phyloP scores from a whole-genome alignment of 768 basidiomycete genomes.

The Naganishia onofrii region DNA sequence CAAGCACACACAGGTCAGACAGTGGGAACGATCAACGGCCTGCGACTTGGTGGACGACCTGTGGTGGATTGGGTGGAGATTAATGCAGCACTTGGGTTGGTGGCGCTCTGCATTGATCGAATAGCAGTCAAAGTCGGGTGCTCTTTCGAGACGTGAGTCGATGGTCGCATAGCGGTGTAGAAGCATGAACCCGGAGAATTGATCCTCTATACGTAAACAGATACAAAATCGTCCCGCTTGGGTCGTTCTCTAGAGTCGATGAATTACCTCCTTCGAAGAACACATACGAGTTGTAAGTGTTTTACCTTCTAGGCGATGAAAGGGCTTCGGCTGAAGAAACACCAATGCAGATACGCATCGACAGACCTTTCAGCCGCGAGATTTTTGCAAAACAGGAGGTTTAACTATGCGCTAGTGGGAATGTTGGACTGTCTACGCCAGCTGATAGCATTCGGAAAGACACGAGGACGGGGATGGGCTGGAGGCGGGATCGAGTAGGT shows the following conservation, averaged over 20 bases:
- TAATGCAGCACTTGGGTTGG: conserved; percentile 98
- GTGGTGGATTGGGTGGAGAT: conserved; percentile 98
- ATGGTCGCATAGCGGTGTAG: background rate
- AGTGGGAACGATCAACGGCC: conserved; percentile 93
- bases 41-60: conserved; percentile 77
- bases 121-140: conserved; percentile 88
- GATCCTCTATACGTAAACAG: conserved; percentile 53
- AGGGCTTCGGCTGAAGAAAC: background rate
- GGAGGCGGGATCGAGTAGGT: conserved; percentile 75
- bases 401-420: conserved; percentile 93
- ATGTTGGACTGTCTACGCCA: conserved; percentile 93
- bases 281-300: conserved; percentile 67
- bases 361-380: conserved; percentile 86
- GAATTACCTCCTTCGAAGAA: conserved; percentile 56
- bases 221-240: conserved; percentile 87
- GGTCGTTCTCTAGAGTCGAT: conserved; percentile 90
- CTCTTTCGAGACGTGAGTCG: conserved; percentile 73
- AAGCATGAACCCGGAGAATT: conserved; percentile 5
- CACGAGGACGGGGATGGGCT: conserved; percentile 70
- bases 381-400: conserved; percentile 86
- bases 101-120: conserved; percentile 83
- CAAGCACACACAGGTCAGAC: conserved; percentile 34
- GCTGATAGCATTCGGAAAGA: conserved; percentile 77
- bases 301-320: background rate
- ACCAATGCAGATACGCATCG: conserved; percentile 65